Conservation (phyloP, 768 basidiomycete genomes). For the Russula lepida region DNA sequence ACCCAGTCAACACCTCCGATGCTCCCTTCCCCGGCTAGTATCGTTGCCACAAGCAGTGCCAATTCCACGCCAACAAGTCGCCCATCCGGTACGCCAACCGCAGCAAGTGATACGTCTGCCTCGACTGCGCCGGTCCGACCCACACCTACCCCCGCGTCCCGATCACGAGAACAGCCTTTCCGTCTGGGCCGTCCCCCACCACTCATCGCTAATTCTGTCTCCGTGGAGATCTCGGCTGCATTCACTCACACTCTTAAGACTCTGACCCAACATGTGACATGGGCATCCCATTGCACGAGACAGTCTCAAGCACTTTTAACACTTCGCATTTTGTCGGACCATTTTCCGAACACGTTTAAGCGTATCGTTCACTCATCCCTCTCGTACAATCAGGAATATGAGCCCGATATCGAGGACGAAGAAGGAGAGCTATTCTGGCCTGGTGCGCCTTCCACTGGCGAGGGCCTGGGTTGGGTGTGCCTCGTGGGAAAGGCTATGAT, state of each 20-base stretch:
- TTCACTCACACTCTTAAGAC: constrained; percentile 28
- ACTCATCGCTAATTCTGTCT: constrained; percentile 22
- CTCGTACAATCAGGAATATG: constrained; percentile 58
- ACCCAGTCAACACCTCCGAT: constrained; percentile 47
- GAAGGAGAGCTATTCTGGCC: constrained; percentile 86
- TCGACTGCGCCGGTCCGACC: constrained; percentile 23
- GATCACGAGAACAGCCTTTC: constrained; percentile 22
- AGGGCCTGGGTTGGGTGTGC: constrained; percentile 83
- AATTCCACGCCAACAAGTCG: constrained; percentile 69
- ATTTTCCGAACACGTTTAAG: constrained; percentile 69
- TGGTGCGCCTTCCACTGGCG: constrained; percentile 59
- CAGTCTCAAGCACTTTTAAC: constrained; percentile 43
- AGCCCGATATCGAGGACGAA: constrained; percentile 77
- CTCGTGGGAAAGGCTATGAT: constrained; percentile 83
- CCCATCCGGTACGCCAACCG: constrained; percentile 48
- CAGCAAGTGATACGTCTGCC: constrained; percentile 21
- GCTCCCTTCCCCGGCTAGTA: constrained; percentile 74
- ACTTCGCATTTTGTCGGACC: constrained; percentile 56
- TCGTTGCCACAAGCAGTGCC: constrained; percentile 56
- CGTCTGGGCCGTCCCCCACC: constrained; percentile 21
- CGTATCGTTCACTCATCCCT: constrained; percentile 63
- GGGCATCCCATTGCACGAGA: constrained; percentile 17
- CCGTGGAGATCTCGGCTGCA: constrained; percentile 19
- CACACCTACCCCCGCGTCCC: constrained; percentile 23
- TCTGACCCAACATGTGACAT: constrained; percentile 38